Evolutionary conservation across 768 basidiomycete species (phyloP).

Genomic region (Hypholoma fasciculare): DNA sequence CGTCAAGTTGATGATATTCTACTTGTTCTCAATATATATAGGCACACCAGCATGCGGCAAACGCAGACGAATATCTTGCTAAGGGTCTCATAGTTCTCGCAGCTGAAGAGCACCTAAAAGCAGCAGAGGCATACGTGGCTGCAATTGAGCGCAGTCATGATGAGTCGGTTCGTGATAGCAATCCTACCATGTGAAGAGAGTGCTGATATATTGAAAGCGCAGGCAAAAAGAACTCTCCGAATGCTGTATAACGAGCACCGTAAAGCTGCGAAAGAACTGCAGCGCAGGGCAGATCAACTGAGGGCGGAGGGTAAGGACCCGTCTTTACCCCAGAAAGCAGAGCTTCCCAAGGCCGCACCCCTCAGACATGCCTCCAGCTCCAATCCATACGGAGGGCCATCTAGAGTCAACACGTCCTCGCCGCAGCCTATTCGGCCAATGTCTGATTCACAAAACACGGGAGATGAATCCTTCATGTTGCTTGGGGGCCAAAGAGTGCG

Average conservation of each 20-base stretch:
- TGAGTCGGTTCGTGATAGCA: slow-evolving; percentile 54
- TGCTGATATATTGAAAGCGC: slow-evolving; percentile 7
- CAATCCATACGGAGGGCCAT: slow-evolving; percentile 27
- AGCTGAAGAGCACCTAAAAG: slow-evolving; percentile 71
- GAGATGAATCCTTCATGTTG: slow-evolving; percentile 90
- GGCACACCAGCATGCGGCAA: slow-evolving; percentile 83
- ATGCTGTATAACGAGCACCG: slow-evolving; percentile 76
- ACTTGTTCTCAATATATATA: slow-evolving; percentile 27
- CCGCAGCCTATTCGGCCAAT: slow-evolving; percentile 42
- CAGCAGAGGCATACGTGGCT: slow-evolving; percentile 72
- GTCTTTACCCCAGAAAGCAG: slow-evolving; percentile 62
- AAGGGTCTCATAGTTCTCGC: slow-evolving; percentile 73
- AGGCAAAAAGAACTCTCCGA: slow-evolving; percentile 79
- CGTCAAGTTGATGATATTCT: background rate
- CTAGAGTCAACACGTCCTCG: slow-evolving; percentile 46
- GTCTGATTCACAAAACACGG: slow-evolving; percentile 60
- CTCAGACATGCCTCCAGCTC: slow-evolving; percentile 31
- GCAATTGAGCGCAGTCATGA: slow-evolving; percentile 75
- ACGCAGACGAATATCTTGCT: slow-evolving; percentile 70
- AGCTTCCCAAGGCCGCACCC: slow-evolving; percentile 24
- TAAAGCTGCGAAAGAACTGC: slow-evolving; percentile 70
- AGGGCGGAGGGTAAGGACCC: slow-evolving; percentile 80
- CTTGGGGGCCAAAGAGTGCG: slow-evolving; percentile 73
- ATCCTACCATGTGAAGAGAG: background rate
- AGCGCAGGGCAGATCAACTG: slow-evolving; percentile 69